Evolutionary conservation across 371 early-diverging fungal genomes (phyloP).

Genomic region (Actinomortierella wolfii): DNA sequence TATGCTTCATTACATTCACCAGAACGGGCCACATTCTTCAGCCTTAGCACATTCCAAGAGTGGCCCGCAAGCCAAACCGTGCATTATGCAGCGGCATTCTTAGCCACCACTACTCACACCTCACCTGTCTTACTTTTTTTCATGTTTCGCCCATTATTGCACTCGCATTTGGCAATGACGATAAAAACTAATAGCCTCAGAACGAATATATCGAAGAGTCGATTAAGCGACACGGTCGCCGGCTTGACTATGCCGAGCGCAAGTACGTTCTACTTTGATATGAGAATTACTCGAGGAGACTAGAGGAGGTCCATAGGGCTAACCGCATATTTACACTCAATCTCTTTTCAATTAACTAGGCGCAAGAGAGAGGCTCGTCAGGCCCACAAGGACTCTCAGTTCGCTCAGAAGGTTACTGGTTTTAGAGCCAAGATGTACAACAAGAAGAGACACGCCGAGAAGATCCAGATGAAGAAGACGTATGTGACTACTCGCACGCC

Average conservation of each 20-base stretch:
- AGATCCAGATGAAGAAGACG: conserved; percentile 99
- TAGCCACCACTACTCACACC: conserved; percentile 6
- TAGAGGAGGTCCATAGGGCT: neutral
- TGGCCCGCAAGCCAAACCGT: too few relatives aligned
- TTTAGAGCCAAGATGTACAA: conserved; percentile 99
- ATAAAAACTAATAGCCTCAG: conserved; percentile 82
- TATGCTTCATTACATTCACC: too few relatives aligned
- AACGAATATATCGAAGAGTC: conserved; percentile 99
- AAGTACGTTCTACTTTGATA: conserved; percentile 61
- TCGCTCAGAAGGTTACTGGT: conserved; percentile 98
- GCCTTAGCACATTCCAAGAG: too few relatives aligned
- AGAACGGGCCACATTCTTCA: too few relatives aligned
- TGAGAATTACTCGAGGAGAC: neutral
- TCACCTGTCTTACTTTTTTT: conserved; percentile 17
- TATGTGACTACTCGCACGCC: conserved; percentile 34
- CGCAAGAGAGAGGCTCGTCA: conserved; percentile 97
- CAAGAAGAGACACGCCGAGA: conserved; percentile 98
- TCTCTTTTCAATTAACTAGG: conserved; percentile 47
- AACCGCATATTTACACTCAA: neutral
- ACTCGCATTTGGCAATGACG: neutral
- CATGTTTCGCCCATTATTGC: neutral
- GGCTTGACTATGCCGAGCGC: conserved; percentile 96
- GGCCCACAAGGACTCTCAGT: conserved; percentile 89
- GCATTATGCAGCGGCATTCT: too few relatives aligned
- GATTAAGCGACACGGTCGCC: conserved; percentile 98